A percentile compares a stretch with the other conserved stretches of the same genome.
Conservation (phyloP, 345 rosid genomes). For the Sonneratia alba region DNA sequence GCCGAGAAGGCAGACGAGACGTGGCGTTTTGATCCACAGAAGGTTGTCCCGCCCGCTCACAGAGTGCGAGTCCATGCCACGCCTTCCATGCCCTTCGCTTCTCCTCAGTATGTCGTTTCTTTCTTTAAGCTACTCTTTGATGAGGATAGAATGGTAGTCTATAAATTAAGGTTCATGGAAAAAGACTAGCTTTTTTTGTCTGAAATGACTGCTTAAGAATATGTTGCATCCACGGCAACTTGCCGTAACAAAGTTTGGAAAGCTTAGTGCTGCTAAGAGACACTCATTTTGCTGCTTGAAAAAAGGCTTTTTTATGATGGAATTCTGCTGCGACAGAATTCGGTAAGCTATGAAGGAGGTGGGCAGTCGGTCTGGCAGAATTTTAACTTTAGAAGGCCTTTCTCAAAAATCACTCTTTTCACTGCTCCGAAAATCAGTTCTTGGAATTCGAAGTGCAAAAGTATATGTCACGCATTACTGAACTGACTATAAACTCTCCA, state of each 20-base stretch:
- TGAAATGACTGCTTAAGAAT: neutral
- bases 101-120: slow-evolving; percentile 48
- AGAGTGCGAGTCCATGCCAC: slow-evolving; percentile 45
- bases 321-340: neutral
- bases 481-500: neutral
- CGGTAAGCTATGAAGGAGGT: neutral
- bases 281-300: neutral
- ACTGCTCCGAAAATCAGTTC: neutral
- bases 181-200: neutral
- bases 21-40: slow-evolving; percentile 43
- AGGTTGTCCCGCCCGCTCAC: slow-evolving; percentile 23
- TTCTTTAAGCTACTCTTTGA: neutral
- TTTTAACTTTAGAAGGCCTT: neutral
- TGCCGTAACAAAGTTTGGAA: neutral
- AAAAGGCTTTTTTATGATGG: neutral
- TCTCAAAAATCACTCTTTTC: neutral
- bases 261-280: neutral
- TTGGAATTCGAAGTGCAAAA: neutral
- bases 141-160: neutral
- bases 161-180: too few species aligned
- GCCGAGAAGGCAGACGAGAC: slow-evolving; percentile 43
- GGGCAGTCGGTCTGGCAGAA: neutral
- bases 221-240: neutral
- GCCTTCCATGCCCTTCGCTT: slow-evolving; percentile 66
- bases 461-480: neutral